Base-by-base conservation (phyloP, 371 early-diverging fungal species). In the Saksenaea oblongispora region DNA sequence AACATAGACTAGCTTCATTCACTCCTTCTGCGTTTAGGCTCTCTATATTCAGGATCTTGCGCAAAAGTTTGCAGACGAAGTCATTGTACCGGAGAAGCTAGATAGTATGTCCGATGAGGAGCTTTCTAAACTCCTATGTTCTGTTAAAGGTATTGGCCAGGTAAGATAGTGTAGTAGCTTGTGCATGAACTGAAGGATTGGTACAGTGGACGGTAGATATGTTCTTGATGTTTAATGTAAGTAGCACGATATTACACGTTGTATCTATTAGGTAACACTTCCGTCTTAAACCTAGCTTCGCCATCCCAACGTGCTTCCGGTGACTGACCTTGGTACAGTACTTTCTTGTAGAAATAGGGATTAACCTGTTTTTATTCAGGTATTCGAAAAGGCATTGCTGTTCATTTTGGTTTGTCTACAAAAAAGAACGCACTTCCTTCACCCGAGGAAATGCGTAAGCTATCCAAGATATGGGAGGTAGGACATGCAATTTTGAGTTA, bases 141-240 rank as follows among this genome's bases (percentile, higher is more conserved):
- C 76, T 22, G 74, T 87, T 31, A 76, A 76, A 44, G 87, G 87
- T 5, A 83, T 87, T 35, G 87, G 87, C 1, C 84, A 75, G 78
- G 83, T 82, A 74, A 42, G 31, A 28, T 41, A 18, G 24, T 17
- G 34, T 3, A 17, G 15, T 31, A 51, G 3, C 17, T 27, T 11
- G 4, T 47, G 5, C 15, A 26, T 34, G 34, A 3, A 26, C 2
- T 57, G 17, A 26, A 5, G 1, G 5, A 17, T 5, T 18, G 7
- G 13, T 13, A 7, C 60, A 78, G 80, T 86, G 86, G 86, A 84
- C 84, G 0, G 84, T 83, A 13, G 80, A 86, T 57, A 88, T 88
- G 81, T 76, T 74, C 53, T 62, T 80, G 53, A 83, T 88, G 75
- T 82, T 85, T 61, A 67, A 83, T 61, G 51, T 47, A 47, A 22